Percentiles rank a stretch among this genome's conserved stretches.
Evolutionary conservation across 345 rosid species (phyloP).

Genomic region (Euclidium syriacum): DNA sequence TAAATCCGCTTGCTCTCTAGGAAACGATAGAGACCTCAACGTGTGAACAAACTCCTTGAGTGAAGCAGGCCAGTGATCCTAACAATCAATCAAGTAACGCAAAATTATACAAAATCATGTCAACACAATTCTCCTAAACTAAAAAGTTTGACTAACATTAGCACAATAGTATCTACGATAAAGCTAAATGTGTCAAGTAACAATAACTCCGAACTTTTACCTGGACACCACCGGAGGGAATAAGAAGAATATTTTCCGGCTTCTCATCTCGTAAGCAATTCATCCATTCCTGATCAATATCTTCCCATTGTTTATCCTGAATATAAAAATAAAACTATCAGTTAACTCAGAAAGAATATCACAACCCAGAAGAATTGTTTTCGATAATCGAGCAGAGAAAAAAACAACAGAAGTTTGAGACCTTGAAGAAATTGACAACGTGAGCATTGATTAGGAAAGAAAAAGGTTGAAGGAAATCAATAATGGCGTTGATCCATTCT

Average conservation of each 20-base stretch:
- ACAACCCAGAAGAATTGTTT: background rate
- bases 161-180: background rate
- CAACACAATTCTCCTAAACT: background rate
- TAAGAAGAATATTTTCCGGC: slow-evolving; percentile 52
- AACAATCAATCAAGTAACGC: slow-evolving; percentile 2
- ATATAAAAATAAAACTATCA: background rate
- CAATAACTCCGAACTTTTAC: slow-evolving; percentile 27
- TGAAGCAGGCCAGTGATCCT: slow-evolving; percentile 91
- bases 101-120: background rate
- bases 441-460: slow-evolving; percentile 52
- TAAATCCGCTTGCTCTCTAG: slow-evolving; percentile 58
- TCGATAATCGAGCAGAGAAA: background rate
- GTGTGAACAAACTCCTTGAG: slow-evolving; percentile 57
- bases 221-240: slow-evolving; percentile 71
- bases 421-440: slow-evolving; percentile 81
- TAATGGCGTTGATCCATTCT: slow-evolving; percentile 68
- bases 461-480: slow-evolving; percentile 53
- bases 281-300: slow-evolving; percentile 67
- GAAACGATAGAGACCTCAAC: slow-evolving; percentile 60
- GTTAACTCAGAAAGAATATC: background rate
- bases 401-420: background rate
- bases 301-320: slow-evolving; percentile 77
- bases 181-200: background rate
- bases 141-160: background rate
- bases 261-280: slow-evolving; percentile 62